Base-by-base conservation (phyloP, 179 eudicot species). In the Nepenthes alata region DNA sequence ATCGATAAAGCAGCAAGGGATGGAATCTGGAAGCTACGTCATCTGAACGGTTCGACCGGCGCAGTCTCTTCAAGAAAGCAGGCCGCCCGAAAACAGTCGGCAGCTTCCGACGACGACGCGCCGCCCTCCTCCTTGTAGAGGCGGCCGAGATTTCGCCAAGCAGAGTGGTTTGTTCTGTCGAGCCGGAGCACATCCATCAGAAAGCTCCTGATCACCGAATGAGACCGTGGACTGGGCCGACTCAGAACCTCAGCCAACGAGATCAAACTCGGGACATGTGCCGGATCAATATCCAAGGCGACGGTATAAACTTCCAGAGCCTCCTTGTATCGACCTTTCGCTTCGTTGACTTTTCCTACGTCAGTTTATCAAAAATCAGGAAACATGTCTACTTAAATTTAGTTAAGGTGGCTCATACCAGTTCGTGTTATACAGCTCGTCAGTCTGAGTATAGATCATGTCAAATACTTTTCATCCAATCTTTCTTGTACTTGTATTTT, bases 21-120 rank as follows among this genome's bases (percentile, higher is more conserved):
- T 11, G 12, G 9, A 7, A 58, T 37, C 25, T 0, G 25, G 25
- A 25, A 25, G 25, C 25, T 25, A 25, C 16, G 67, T 87, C 78
- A 90, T 77, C 90, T 82, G 62, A 89, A 89, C 67, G 96, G 84
- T 70, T 93, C 97, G 41, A 85, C 69, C 0, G 98, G 97, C 62
- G 83, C 78, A 2, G 94, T 86, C 64, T 87, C 93, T 72, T 83
- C 81, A 38, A 93, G 94, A 61, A 78, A 44, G 2, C 60, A 52
- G 1, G 97, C 98, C 55, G 98, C 85, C 70, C 67, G 59, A 61
- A 78, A 78, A 55, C 80, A 75, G 53, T 78, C 80, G 35, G 58
- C 80, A 53, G 80, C 80, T 48, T 78, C 83, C 39, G 57, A 47
- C 41, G 59, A 11, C 2, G 67, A 72, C 6, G 73, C 73, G 25